phyloP scores from a whole-genome alignment of 2,329 filamentous ascomycete species.

The Colletotrichum godetiae region DNA sequence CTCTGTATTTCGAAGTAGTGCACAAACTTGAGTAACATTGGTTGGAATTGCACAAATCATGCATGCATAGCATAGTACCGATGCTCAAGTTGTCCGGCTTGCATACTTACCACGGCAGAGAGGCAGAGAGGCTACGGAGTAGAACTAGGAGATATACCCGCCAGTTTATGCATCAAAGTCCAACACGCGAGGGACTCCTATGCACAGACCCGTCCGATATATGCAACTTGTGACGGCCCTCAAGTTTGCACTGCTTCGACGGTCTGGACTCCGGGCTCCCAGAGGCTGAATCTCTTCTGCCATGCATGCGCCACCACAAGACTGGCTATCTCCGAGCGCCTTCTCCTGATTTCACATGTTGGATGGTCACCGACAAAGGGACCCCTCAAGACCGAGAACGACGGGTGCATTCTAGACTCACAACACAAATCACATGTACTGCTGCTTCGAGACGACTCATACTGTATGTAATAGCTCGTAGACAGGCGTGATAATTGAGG shows the following conservation, averaged over 20 bases:
- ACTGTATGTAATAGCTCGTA: too few species aligned
- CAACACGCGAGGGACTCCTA: background rate
- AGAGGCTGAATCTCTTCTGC: background rate
- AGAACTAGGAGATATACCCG: too few species aligned
- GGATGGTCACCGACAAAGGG: background rate
- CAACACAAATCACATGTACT: background rate
- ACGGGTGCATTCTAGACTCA: background rate
- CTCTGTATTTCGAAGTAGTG: background rate
- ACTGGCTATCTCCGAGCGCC: background rate
- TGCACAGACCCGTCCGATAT: background rate
- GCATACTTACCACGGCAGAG: background rate
- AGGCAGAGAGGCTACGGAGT: too few species aligned
- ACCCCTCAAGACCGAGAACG: background rate
- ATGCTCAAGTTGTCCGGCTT: background rate
- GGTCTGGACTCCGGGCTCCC: background rate
- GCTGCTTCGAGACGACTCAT: background rate
- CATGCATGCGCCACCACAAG: background rate
- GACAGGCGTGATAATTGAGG: background rate
- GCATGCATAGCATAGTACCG: too few species aligned
- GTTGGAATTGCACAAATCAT: background rate
- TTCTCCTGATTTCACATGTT: constrained; percentile 4
- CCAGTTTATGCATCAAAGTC: background rate
- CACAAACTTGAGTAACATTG: background rate
- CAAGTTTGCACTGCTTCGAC: background rate
- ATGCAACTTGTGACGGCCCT: background rate